Base-by-base conservation (phyloP, 176 grass and related monocot genomes). In the Paspalum notatum region DNA sequence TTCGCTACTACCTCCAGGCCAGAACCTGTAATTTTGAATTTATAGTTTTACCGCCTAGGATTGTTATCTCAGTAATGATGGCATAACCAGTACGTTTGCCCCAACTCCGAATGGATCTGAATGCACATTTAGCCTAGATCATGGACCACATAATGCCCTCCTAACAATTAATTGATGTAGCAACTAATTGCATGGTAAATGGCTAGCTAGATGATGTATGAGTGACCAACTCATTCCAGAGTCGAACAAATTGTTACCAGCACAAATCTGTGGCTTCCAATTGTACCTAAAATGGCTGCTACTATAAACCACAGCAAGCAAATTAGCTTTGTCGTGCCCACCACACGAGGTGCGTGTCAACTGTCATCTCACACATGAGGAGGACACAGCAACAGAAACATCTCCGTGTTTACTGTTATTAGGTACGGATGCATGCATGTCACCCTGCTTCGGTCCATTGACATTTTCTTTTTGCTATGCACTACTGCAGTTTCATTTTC, bases 361-460 rank as follows among this genome's bases (percentile, higher is more conserved):
- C 74, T 84, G 26, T 62, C 83, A 51, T 21, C 55, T 85, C 73
- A 41, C 65, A 26, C 54, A 79, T 8, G 56, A 77, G 14, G 66
- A 69, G 11, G 80, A 88, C 60, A 2, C 20, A 48, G 49, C 12
- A 74, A 78, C 75, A 73, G 80, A 84, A 84, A 79, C 32, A 37
- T 32, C 47, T 18, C 20, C 74, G 57, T 72, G 46, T 68, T 83
- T 56, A 79, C 44, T 21, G 46, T 27, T 74, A 79, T 71, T 63
- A 76, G 80, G 68, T 83, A 79, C 57, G 73, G 80, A 66, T 65
- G 72, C 79, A 82, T 64, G 70, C 73, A 77, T 78, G 39, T 58
- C 57, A 75, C 69, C 76, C 68, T 26, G 32, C 32, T 32, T 46
- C 18, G 17, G 15, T 80, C 25, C 43, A 60, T 32, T 38, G 14